Conservation (phyloP, 164 flowering plant genomes). For the Amborella trichopoda region DNA sequence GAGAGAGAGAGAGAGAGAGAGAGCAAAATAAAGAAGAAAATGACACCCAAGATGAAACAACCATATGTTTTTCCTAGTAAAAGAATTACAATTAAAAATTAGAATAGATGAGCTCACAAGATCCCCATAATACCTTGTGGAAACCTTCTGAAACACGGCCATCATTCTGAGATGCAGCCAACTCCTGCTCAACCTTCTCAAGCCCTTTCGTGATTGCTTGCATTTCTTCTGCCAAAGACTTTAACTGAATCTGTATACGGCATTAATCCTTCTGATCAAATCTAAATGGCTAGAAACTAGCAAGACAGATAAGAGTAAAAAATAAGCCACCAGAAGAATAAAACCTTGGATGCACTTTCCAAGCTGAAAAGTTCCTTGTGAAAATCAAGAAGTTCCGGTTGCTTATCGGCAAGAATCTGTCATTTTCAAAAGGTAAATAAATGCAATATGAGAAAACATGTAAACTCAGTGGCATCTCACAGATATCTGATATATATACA, state of each 20-base stretch:
- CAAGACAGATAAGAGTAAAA: not conserved
- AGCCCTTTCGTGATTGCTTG: conserved; percentile 92
- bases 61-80: not conserved
- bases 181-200: conserved; percentile 87
- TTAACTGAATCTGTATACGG: conserved; percentile 81
- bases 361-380: conserved; percentile 56
- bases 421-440: no score
- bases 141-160: conserved; percentile 91
- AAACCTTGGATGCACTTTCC: conserved; percentile 76
- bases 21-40: not conserved
- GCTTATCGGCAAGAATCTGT: conserved; percentile 64
- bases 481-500: conserved; percentile 1
- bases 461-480: no score
- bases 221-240: conserved; percentile 98
- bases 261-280: conserved; percentile 1
- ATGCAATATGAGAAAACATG: no score
- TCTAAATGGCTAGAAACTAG: conserved; percentile 2
- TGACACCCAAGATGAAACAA: not conserved
- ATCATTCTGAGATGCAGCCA: conserved; percentile 77
- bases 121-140: conserved; percentile 45
- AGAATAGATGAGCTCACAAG: not conserved
- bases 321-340: no score
- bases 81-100: not conserved
- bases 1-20: not conserved
- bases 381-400: conserved; percentile 61